Evolutionary conservation across 2,329 filamentous ascomycete species (phyloP), one percentile per base, ranked within the genome.

Genomic region (Arthrobotrys sphaeroides): DNA sequence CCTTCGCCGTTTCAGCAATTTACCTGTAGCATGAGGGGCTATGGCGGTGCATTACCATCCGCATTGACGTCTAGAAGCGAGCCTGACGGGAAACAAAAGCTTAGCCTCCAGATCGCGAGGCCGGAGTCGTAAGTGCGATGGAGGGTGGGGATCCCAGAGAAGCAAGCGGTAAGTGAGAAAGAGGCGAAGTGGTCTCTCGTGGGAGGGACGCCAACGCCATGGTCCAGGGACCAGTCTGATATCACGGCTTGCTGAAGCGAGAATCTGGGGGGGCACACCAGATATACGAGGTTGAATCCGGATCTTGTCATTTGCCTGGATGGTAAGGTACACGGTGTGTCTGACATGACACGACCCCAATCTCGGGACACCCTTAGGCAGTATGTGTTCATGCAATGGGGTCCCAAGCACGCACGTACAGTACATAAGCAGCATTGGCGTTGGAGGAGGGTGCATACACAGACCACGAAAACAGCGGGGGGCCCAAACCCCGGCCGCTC

Each of bases 241-340:
- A 74, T 74, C 49, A 64, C 70, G 62, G 57, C 62, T 62, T 74
- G 70, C 70, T 68, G 62, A 74, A 74, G 70, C 70, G 70, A 74
- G 57, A 67, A 74, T 74, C 70, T 55, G 59, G 67, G 49, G 65
- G 67, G 53, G 38, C 55, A 68, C 70, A 59, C 38, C 42, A 67
- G 62, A 67, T 74, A 67, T 74, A 67, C 69, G 61, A 74, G 69
- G 9, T 20, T 31, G 43, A 73, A 66, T 53, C 69, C 69, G 55
- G 43, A 73, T 57, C 18, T 43, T 66, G 49, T 51, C 13, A 24
- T 43, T 70, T 70, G 33, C 31, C 65, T 57, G 47, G n/a, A n/a
- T n/a, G n/a, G n/a, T 60, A 28, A 33, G 33, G n/a, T 42, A 43
- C 65, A 36, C n/a, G 55, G 36, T 60, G n/a, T n/a, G 36, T 60